Evolutionary conservation across 129 eudicot species (phyloP).

Genomic region (Artemisia annua): DNA sequence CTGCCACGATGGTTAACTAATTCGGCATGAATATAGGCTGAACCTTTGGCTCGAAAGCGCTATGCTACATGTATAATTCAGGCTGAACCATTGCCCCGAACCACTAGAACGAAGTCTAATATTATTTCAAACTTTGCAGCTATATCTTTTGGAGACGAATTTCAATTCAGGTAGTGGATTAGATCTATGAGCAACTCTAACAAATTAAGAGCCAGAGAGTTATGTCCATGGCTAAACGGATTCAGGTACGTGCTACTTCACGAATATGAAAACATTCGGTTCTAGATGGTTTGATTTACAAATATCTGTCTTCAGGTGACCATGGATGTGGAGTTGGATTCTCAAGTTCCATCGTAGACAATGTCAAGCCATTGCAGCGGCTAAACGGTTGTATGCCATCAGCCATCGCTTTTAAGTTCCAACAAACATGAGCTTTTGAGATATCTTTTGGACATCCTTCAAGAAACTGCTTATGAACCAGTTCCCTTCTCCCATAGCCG

Average conservation of each 20-base stretch:
- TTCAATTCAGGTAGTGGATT: constrained; percentile 90
- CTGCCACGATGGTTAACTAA: no score
- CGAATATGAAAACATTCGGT: background rate
- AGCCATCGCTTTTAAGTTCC: constrained; percentile 35
- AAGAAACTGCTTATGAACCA: constrained; percentile 82
- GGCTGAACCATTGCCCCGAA: no score
- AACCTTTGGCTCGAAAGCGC: no score
- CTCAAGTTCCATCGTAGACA: constrained; percentile 87
- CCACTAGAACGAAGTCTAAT: constrained; percentile 40
- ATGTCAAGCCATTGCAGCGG: constrained; percentile 68
- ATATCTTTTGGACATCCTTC: constrained; percentile 76
- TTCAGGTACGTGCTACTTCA: constrained; percentile 61
- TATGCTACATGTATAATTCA: no score
- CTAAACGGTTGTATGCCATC: constrained; percentile 73
- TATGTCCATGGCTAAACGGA: constrained; percentile 85
- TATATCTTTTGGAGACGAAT: constrained; percentile 91
- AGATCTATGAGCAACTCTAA: constrained; percentile 80
- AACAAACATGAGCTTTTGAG: constrained; percentile 67
- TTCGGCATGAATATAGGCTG: no score
- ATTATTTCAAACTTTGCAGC: constrained; percentile 83
- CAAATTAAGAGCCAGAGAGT: constrained; percentile 73
- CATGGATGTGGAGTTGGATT: constrained; percentile 87
- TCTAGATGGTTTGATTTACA: constrained; percentile 4
- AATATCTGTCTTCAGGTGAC: constrained; percentile 47
- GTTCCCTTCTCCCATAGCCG: constrained; percentile 92